A percentile compares a stretch with the other conserved stretches of the same genome.
phyloP scores from a whole-genome alignment of 495 filamentous ascomycete genomes.

The Penicillium chermesinum region DNA sequence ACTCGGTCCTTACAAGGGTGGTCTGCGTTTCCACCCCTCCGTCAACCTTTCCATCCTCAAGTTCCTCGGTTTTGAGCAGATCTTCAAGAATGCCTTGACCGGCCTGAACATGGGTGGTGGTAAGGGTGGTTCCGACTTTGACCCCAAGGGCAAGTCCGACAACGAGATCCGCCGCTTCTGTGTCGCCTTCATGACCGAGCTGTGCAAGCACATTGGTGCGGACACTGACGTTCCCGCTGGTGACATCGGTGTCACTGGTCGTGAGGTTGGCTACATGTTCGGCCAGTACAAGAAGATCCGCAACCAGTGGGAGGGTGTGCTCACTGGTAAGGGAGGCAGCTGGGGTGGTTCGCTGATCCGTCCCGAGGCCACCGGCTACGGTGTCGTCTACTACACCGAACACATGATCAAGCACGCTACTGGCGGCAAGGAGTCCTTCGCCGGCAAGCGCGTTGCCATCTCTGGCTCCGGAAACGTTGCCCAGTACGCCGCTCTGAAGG shows the following conservation, averaged over 20 bases:
- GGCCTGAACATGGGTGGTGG: conserved; percentile 96
- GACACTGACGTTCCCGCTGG: conserved; percentile 88
- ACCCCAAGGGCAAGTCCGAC: conserved; percentile 98
- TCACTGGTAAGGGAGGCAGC: conserved; percentile 89
- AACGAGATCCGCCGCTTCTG: conserved; percentile 98
- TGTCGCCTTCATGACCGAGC: conserved; percentile 90
- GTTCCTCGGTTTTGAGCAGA: conserved; percentile 98
- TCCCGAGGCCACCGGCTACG: conserved; percentile 95
- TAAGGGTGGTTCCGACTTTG: conserved; percentile 98
- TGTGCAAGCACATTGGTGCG: conserved; percentile 92
- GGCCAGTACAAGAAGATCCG: conserved; percentile 86
- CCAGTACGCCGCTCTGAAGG: conserved; percentile 95
- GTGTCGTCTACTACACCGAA: conserved; percentile 93
- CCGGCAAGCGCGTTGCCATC: conserved; percentile 90
- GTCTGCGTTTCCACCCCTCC: conserved; percentile 89
- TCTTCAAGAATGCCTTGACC: conserved; percentile 99
- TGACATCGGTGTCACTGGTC: conserved; percentile 91
- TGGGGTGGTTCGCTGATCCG: conserved; percentile 95
- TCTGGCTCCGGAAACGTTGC: conserved; percentile 98
- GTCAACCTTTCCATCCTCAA: conserved; percentile 98
- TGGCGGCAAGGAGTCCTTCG: conserved; percentile 75
- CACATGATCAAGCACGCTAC: conserved; percentile 91
- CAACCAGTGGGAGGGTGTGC: conserved; percentile 89
- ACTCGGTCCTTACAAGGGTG: conserved; percentile 96
- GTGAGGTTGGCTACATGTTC: conserved; percentile 94